phyloP scores from a whole-genome alignment of 1,284 basidiomycete genomes.

The Wallemia ichthyophaga region DNA sequence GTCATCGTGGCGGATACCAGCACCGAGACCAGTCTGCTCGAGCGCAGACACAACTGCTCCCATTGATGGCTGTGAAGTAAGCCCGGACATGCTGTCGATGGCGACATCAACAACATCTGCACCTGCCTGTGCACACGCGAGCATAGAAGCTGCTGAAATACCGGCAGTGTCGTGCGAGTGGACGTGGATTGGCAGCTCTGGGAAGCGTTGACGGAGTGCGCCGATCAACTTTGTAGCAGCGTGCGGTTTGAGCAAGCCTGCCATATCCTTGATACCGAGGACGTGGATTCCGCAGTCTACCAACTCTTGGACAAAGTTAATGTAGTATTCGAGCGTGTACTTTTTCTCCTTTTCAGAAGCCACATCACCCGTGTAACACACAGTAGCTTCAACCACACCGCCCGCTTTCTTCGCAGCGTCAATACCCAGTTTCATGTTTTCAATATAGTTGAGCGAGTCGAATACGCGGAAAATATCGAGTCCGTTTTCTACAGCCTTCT shows the following conservation, averaged over 20 bases:
- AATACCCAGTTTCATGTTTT: constrained; percentile 85
- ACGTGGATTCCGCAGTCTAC: constrained; percentile 91
- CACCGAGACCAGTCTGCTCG: constrained; percentile 80
- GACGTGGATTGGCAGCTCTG: constrained; percentile 93
- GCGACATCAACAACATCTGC: constrained; percentile 96
- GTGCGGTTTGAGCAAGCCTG: constrained; percentile 81
- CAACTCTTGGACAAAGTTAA: constrained; percentile 79
- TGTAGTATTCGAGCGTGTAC: constrained; percentile 94
- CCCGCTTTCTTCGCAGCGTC: constrained; percentile 99
- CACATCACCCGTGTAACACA: constrained; percentile 97
- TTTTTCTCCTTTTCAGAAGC: constrained; percentile 85
- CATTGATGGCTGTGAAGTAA: constrained; percentile 97
- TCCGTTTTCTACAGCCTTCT: constrained; percentile 92
- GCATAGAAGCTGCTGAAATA: constrained; percentile 86
- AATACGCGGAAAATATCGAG: constrained; percentile 99
- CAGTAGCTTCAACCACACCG: constrained; percentile 86
- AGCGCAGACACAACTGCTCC: constrained; percentile 78
- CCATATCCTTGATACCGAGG: constrained; percentile 98
- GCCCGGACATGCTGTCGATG: constrained; percentile 94
- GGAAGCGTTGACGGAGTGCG: constrained; percentile 79
- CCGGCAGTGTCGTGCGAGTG: constrained; percentile 99
- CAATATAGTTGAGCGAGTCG: constrained; percentile 93
- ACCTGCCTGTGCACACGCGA: constrained; percentile 78
- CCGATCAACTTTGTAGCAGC: constrained; percentile 65
- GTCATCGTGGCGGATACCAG: constrained; percentile 88